These are phyloP conservation scores for Gastroboletus turbinatus DNA, from an alignment of 1,284 basidiomycete species.

Conservation along the genomic window DNA sequence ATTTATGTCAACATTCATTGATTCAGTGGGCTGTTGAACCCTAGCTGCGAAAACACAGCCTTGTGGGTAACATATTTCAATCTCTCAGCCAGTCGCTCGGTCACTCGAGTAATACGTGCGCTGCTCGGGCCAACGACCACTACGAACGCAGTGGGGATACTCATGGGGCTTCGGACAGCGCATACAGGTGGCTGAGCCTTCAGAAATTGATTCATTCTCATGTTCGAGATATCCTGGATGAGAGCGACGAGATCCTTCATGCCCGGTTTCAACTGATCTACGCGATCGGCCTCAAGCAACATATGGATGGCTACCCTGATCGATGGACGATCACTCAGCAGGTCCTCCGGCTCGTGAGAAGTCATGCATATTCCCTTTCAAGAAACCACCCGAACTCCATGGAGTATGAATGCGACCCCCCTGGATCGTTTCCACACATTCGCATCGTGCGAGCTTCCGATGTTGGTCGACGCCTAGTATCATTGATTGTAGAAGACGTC, in stretches of 20 bases:
- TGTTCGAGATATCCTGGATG: neutral
- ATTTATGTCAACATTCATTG: neutral
- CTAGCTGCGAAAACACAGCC: neutral
- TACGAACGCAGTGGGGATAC: neutral
- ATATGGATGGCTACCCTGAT: conserved; percentile 28
- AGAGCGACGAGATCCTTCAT: neutral
- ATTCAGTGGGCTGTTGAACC: neutral
- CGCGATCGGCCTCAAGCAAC: neutral
- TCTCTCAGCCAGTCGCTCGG: neutral
- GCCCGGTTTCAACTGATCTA: neutral
- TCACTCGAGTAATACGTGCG: neutral
- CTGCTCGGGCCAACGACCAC: rapidly evolving
- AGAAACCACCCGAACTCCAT: conserved; percentile 8
- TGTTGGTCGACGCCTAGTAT: conserved; percentile 21
- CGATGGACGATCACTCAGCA: conserved; percentile 46
- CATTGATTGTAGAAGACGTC: conserved; percentile 24
- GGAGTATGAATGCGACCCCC: neutral
- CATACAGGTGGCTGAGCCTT: conserved; percentile 2
- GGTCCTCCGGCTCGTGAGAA: conserved; percentile 30
- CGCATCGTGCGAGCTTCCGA: conserved; percentile 26
- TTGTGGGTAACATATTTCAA: neutral
- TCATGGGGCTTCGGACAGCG: neutral
- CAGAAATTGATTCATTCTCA: conserved; percentile 26
- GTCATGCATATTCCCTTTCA: conserved; percentile 5
- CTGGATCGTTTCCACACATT: conserved; percentile 30